Evolutionary conservation across 2,329 filamentous ascomycete genomes (phyloP), one percentile per base, ranked within the genome.

Genomic region (Hysterium pulicare): DNA sequence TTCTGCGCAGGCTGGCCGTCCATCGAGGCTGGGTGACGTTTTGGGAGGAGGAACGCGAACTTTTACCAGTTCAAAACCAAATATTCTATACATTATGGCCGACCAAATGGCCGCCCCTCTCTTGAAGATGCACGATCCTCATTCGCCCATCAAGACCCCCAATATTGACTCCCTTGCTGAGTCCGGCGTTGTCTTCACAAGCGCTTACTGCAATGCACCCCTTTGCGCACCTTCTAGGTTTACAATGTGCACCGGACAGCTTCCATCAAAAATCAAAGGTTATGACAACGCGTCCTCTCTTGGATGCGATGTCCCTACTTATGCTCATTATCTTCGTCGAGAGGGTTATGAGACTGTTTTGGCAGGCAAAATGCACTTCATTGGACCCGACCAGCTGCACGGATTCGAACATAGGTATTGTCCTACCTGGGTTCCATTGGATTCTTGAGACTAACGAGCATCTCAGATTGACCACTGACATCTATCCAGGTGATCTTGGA

Each of bases 301-400:
- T 57, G 77, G 81, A 42, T 87, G 87, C 42, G 89, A 95, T 55
- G 81, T 87, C 22, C 90, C 90, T 11, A 96, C 90, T 1, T 96
- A 94, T 62, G 89, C 90, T 7, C 90, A 96, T 68, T 95, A 95
- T 69, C 75, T 96, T 41, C 86, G 90, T 38, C 77, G 81, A 32
- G 82, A 84, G 57, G 89, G 88, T 40, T 96, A 96, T 61, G 87
- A 95, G 69, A 95, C 90, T 10, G 87, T 86, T 5, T 75, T 96
- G 54, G 89, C 90, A 4, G 90, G 90, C 49, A 96, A 96, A 77
- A 96, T 96, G 90, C 90, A 96, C 70, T 96, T 96, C 64, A 86
- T 94, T 41, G 90, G 90, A 24, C 73, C 74, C 0, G 90, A 96
- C 64, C 90, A 96, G 71, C 76, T 96, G 46, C 90, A 96, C 64